These are phyloP conservation scores for Suhomyces atakaporum DNA, from an alignment of 1,139 yeast species.

Conservation along the genomic window DNA sequence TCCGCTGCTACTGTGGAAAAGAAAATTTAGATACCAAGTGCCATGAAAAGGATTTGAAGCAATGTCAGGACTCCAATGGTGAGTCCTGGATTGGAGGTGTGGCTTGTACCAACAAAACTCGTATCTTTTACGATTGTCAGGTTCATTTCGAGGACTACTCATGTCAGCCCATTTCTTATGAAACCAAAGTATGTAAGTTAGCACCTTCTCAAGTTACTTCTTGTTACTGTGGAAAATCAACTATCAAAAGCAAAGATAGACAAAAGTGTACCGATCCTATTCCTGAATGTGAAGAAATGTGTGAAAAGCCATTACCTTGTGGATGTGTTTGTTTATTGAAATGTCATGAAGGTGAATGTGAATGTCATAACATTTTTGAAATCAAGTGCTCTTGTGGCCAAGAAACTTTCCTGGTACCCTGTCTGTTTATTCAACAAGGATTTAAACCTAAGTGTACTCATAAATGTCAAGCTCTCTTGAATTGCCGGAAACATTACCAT, in stretches of 20 bases:
- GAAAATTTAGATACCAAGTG: conserved; percentile 49
- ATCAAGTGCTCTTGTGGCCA: conserved; percentile 55
- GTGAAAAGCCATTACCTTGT: conserved; percentile 66
- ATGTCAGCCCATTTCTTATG: conserved; percentile 57
- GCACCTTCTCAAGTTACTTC: conserved; percentile 59
- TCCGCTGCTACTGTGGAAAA: conserved; percentile 77
- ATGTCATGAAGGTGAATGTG: conserved; percentile 81
- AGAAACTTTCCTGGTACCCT: conserved; percentile 59
- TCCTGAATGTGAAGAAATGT: conserved; percentile 67
- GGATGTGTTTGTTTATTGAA: conserved; percentile 69
- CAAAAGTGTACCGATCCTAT: conserved; percentile 70
- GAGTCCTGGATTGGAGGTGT: conserved; percentile 63
- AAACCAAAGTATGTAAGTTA: conserved; percentile 55
- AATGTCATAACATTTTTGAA: conserved; percentile 55
- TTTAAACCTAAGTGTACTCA: conserved; percentile 64
- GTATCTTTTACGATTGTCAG: conserved; percentile 62
- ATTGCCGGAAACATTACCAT: conserved; percentile 83
- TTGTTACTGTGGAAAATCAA: conserved; percentile 76
- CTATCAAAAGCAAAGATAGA: conserved; percentile 36
- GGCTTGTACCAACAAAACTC: conserved; percentile 56
- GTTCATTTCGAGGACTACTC: conserved; percentile 57
- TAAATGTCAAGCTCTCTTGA: conserved; percentile 73
- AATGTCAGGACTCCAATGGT: conserved; percentile 22
- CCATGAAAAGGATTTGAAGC: conserved; percentile 41
- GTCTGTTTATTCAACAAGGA: conserved; percentile 55